Evolutionary conservation across 1,284 basidiomycete species (phyloP).

Genomic region (Trametes versicolor): DNA sequence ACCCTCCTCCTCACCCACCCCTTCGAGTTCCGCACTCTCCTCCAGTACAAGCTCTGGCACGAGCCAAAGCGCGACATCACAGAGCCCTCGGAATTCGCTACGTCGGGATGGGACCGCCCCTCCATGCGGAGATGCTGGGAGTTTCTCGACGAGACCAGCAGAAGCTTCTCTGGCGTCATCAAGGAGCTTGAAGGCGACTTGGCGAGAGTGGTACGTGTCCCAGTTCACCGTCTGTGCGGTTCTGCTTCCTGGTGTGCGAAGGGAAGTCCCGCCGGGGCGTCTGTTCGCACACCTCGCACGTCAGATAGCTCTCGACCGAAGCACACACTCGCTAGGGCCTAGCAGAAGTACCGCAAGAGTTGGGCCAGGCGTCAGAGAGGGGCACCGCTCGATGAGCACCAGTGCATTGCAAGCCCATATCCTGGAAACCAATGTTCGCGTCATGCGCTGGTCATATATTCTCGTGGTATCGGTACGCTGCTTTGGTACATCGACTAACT

Average conservation of each 20-base stretch:
- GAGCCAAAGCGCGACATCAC: constrained; percentile 85
- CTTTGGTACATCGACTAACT: background rate
- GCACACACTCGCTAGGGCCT: background rate
- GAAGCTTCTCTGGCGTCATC: constrained; percentile 94
- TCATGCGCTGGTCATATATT: no score
- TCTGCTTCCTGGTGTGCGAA: background rate
- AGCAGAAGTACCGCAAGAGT: no score
- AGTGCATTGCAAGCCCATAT: no score
- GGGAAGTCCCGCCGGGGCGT: background rate
- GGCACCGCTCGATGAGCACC: no score
- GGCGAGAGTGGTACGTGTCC: constrained; percentile 82
- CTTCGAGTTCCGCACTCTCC: constrained; percentile 78
- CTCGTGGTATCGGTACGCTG: background rate
- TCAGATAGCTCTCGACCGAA: background rate
- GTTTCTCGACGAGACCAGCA: constrained; percentile 89
- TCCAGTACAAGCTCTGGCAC: constrained; percentile 85
- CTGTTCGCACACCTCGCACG: background rate
- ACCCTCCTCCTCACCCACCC: constrained; percentile 78
- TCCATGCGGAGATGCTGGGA: constrained; percentile 93
- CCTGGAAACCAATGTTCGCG: no score
- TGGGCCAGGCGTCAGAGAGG: no score
- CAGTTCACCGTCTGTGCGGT: background rate
- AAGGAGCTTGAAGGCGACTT: constrained; percentile 97
- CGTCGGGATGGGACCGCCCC: constrained; percentile 85
- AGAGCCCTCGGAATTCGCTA: constrained; percentile 70